Percentiles rank a stretch among this genome's conserved stretches.
phyloP scores from a whole-genome alignment of 192 early-diverging fungal genomes.

The Podila verticillata region DNA sequence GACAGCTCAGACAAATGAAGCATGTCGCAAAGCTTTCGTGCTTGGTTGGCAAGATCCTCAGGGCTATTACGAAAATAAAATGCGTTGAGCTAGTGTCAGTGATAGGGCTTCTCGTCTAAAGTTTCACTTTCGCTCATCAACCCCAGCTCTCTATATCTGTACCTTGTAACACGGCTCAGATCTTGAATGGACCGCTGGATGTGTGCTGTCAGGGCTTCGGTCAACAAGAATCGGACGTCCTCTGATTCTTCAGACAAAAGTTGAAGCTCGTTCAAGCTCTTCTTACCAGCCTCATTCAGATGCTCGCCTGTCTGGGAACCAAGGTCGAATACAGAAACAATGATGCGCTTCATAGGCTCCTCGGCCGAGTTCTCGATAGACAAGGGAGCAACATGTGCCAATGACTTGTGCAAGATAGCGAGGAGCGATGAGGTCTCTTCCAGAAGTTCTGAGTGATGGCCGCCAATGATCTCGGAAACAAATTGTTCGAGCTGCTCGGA shows the following conservation, averaged over 20 bases:
- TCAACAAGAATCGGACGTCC: conserved; percentile 21
- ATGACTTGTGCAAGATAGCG: conserved; percentile 7
- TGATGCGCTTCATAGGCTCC: conserved; percentile 19
- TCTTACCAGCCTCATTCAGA: conserved; percentile 12
- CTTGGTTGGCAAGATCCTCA: conserved; percentile 54
- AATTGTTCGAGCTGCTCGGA: conserved; percentile 34
- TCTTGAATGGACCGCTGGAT: conserved; percentile 51
- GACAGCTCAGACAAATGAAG: conserved; percentile 23
- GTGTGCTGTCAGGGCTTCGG: conserved; percentile 27
- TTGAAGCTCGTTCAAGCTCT: conserved; percentile 20
- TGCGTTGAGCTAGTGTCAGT: not conserved
- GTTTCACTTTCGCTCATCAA: not conserved
- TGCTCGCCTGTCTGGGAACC: conserved; percentile 25
- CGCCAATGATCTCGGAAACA: conserved; percentile 14
- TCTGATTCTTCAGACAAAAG: conserved; percentile 28
- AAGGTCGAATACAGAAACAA: conserved; percentile 29
- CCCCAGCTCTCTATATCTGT: not conserved
- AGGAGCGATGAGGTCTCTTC: conserved; percentile 24
- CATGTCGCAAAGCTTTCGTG: conserved; percentile 41
- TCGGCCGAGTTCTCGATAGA: conserved; percentile 20
- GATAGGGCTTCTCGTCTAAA: not conserved
- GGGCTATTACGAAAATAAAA: conserved; percentile 39
- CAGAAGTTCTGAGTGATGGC: not conserved
- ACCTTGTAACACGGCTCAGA: conserved; percentile 49
- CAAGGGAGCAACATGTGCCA: conserved; percentile 9